Evolutionary conservation across 495 filamentous ascomycete genomes (phyloP).

Genomic region (Umbilicaria muhlenbergii): DNA sequence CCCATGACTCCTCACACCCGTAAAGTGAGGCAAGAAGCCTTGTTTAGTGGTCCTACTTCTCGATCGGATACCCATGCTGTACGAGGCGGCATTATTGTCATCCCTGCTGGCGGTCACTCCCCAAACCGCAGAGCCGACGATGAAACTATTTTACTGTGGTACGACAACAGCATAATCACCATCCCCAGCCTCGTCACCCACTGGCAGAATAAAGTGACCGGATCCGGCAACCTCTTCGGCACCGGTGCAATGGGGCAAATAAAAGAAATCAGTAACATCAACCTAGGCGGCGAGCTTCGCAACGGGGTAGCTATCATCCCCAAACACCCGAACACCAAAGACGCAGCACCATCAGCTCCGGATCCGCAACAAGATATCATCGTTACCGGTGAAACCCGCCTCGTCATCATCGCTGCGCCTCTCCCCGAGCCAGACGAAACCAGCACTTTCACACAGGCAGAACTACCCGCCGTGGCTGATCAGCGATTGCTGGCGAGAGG

Average conservation of each 20-base stretch:
- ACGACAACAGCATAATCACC: constrained; percentile 42
- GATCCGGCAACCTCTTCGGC: constrained; percentile 41
- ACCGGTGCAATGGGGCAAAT: constrained; percentile 6
- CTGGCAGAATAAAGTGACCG: constrained; percentile 48
- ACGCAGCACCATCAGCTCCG: constrained; percentile 13
- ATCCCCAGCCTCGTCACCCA: constrained; percentile 51
- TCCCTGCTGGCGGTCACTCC: constrained; percentile 24
- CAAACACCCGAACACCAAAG: constrained; percentile 15
- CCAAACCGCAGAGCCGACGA: constrained; percentile 25
- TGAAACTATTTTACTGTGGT: constrained; percentile 52
- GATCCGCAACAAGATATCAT: constrained; percentile 38
- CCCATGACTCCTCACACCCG: constrained; percentile 79
- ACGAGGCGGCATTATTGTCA: constrained; percentile 52
- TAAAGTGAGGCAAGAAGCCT: constrained; percentile 36
- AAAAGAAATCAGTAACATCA: constrained; percentile 28
- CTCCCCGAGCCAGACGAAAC: constrained; percentile 18
- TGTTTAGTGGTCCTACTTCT: constrained; percentile 30
- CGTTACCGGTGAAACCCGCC: constrained; percentile 45
- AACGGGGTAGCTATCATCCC: constrained; percentile 41
- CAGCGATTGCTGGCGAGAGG: constrained; percentile 28
- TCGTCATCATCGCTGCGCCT: constrained; percentile 38
- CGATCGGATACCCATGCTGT: constrained; percentile 19
- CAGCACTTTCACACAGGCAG: constrained; percentile 3
- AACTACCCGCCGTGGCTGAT: constrained; percentile 19
- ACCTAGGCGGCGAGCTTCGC: constrained; percentile 50